Evolutionary conservation across 257 asterid species (phyloP).

Genomic region (Nicotiana tomentosiformis): DNA sequence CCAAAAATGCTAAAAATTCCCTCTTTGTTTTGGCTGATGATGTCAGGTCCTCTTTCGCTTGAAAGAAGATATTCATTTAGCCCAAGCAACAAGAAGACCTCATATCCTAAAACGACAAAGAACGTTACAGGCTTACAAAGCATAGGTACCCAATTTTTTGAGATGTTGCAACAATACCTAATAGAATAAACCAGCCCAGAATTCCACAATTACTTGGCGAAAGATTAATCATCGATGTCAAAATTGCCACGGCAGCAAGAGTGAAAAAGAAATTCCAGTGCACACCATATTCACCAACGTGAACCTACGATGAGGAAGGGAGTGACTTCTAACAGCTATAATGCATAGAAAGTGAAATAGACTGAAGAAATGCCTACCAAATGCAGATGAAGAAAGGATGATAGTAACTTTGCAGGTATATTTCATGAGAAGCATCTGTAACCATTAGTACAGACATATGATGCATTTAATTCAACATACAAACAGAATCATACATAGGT

Average conservation of each 20-base stretch:
- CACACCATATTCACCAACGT: constrained; percentile 94
- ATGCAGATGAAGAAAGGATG: constrained; percentile 8
- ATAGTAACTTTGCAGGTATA: neutral
- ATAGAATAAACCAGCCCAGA: constrained; percentile 64
- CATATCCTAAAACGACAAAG: constrained; percentile 52
- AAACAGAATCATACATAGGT: neutral
- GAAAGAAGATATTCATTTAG: constrained; percentile 68
- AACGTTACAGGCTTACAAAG: constrained; percentile 20
- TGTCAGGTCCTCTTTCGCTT: constrained; percentile 53
- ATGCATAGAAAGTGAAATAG: neutral
- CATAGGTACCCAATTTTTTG: neutral
- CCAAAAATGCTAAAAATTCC: constrained; percentile 92
- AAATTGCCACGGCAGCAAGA: constrained; percentile 84
- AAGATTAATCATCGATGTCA: constrained; percentile 58
- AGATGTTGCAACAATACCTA: constrained; percentile 42
- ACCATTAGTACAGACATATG: neutral
- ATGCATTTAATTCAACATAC: neutral
- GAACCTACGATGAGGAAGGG: constrained; percentile 50
- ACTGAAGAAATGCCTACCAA: constrained; percentile 5
- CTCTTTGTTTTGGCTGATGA: constrained; percentile 89
- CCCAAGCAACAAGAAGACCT: constrained; percentile 53
- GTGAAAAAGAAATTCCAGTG: constrained; percentile 99
- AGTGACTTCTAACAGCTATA: neutral
- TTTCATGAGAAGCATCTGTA: neutral
- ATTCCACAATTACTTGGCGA: constrained; percentile 58